A percentile compares a stretch with the other conserved stretches of the same genome.
Evolutionary conservation across 306 rosid species (phyloP).

Genomic region (Dryas octopetala): DNA sequence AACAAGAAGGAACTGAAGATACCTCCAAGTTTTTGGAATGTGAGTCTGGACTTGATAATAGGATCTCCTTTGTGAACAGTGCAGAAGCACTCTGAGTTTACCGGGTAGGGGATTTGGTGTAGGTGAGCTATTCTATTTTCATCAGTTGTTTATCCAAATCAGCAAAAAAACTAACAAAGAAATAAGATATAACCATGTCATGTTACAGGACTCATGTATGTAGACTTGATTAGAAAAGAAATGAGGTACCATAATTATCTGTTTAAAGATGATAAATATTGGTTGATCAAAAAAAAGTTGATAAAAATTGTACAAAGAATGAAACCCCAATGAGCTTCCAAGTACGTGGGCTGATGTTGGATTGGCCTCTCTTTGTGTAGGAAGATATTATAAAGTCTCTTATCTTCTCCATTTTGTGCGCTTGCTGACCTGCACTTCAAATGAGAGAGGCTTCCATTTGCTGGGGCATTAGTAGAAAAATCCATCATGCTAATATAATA

Average conservation of each 20-base stretch:
- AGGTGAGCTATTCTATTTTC: neutral
- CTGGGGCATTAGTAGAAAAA: neutral
- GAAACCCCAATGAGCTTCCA: slow-evolving; percentile 14
- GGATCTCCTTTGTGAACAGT: neutral
- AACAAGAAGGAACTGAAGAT: neutral
- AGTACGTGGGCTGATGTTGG: slow-evolving; percentile 9
- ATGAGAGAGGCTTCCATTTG: slow-evolving; percentile 13
- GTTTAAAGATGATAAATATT: neutral
- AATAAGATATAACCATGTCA: neutral
- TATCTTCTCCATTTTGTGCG: slow-evolving; percentile 14
- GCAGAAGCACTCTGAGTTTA: neutral
- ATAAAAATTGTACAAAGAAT: neutral
- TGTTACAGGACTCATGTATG: neutral
- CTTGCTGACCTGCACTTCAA: slow-evolving; percentile 21
- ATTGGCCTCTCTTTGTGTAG: neutral
- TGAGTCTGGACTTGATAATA: neutral
- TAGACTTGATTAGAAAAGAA: neutral
- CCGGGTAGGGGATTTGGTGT: neutral
- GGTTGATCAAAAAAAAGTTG: too few species aligned
- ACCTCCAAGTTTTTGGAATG: neutral
- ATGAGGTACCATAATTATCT: neutral
- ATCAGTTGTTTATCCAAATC: neutral
- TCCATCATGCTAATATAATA: neutral
- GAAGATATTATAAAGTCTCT: slow-evolving; percentile 6
- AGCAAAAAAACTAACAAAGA: neutral